A percentile compares a stretch with the other conserved stretches of the same genome.
Conservation (phyloP, 2,329 filamentous ascomycete species). For the Aureobasidium sp. region DNA sequence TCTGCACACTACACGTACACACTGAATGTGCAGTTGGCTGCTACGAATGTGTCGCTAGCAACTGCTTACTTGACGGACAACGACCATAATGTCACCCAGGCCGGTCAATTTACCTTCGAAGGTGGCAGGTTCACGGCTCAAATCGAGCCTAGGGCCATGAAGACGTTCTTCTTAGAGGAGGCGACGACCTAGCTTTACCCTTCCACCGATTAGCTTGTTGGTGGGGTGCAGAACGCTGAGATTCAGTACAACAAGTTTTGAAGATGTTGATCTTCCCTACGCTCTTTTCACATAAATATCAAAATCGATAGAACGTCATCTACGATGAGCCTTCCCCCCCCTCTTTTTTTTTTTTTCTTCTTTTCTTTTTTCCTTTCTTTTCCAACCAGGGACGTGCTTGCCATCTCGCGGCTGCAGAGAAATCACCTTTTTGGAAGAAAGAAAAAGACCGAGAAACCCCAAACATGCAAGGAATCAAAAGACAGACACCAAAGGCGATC, state of each 20-base stretch:
- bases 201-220: not conserved
- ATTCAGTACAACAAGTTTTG: not conserved
- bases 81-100: conserved; percentile 15
- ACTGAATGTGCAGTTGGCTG: conserved; percentile 14
- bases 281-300: not conserved
- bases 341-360: too few relatives aligned
- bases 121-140: conserved; percentile 12
- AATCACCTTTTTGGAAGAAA: too few relatives aligned
- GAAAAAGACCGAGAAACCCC: too few relatives aligned
- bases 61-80: conserved; percentile 20
- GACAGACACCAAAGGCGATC: too few relatives aligned
- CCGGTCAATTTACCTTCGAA: conserved; percentile 6
- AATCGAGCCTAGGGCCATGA: conserved; percentile 18
- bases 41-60: conserved; percentile 10
- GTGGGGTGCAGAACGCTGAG: not conserved
- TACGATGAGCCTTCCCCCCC: too few relatives aligned
- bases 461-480: too few relatives aligned
- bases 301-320: not conserved
- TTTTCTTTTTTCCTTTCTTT: too few relatives aligned
- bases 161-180: conserved; percentile 18
- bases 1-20: conserved; percentile 18
- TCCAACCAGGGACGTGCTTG: too few relatives aligned
- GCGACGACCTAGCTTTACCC: not conserved
- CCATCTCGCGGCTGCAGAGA: too few relatives aligned
- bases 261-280: not conserved